Percentiles rank a stretch among this genome's conserved stretches.
Conservation (phyloP, 495 filamentous ascomycete species). For the Cladorrhinum samala region DNA sequence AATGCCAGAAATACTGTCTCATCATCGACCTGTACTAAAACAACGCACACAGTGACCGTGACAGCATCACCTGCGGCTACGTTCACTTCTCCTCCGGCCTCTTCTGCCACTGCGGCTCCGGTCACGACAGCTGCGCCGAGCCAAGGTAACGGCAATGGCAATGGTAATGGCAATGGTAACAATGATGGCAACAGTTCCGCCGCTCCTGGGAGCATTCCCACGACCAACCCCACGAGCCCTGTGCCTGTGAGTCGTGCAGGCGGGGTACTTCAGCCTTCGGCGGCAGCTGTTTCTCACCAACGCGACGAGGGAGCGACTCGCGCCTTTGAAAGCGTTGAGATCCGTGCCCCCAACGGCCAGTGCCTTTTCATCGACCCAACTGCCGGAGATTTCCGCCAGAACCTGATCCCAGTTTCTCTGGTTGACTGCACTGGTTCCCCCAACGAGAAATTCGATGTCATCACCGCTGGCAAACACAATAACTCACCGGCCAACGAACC, state of each 20-base stretch:
- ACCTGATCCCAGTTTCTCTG: slow-evolving; percentile 45
- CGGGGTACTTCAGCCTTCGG: slow-evolving; percentile 41
- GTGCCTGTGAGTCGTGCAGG: slow-evolving; percentile 47
- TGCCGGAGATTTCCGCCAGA: slow-evolving; percentile 50
- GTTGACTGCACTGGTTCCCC: slow-evolving; percentile 40
- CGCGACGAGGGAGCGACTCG: slow-evolving; percentile 43
- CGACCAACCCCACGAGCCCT: slow-evolving; percentile 38
- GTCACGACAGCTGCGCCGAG: slow-evolving; percentile 5
- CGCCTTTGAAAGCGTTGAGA: slow-evolving; percentile 39
- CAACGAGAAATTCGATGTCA: slow-evolving; percentile 50
- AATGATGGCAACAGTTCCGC: slow-evolving; percentile 2
- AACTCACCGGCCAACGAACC: slow-evolving; percentile 16
- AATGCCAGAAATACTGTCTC: slow-evolving; percentile 2
- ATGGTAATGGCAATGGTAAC: not conserved
- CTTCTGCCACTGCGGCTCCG: slow-evolving; percentile 3
- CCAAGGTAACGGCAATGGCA: not conserved
- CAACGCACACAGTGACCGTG: slow-evolving; percentile 16
- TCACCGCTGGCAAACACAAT: slow-evolving; percentile 48
- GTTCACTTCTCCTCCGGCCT: not conserved
- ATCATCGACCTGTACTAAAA: slow-evolving; percentile 13
- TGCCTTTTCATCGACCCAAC: slow-evolving; percentile 50
- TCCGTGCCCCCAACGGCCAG: slow-evolving; percentile 43
- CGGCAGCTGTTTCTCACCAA: slow-evolving; percentile 41
- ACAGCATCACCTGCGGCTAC: not conserved
- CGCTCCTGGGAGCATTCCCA: slow-evolving; percentile 20